Evolutionary conservation across 1,139 yeast species (phyloP), one percentile per base, ranked within the genome.

Genomic region (Yamadazyma trypodendri): DNA sequence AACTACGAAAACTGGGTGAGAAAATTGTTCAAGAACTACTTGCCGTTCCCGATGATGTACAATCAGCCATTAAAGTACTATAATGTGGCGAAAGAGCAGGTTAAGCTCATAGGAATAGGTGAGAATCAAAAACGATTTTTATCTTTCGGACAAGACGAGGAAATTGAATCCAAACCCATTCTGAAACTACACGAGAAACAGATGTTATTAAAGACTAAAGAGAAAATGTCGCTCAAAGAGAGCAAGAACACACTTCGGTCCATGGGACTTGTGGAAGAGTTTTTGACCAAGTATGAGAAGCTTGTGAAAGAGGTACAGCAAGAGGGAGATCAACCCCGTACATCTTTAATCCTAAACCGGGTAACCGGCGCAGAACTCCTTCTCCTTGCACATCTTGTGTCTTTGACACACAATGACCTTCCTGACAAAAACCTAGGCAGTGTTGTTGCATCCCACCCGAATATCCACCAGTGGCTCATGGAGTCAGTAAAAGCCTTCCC

Each of bases 31-130:
- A 66, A 76, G 25, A 50, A 63, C 3, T 69, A 79, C 44, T 63
- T 86, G 24, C 87, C 92, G 2, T 87, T 87, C 60, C 96, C 96
- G 5, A 79, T 86, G 82, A 90, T 87, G 76, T 87, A 86, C 58
- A 81, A 80, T 44, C 81, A 85, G 29, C 89, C 95, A 0, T 54
- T 83, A 40, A 66, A 68, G 33, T 72, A 76, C 43, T 68, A 76
- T 50, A 55, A 65, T 24, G 48, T 56, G 13, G 89, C 92, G 43
- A 56, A 63, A 52, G 53, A 63, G 50, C 52, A 78, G 74, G 65
- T 65, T 44, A 40, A 58, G 37, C 32, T 56, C 12, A 48, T 65
- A 11, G 81, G 81, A 1, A 55, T 76, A 25, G 57, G 63, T 5
- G 60, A 56, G 24, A 35, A 34, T 13, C 58, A 52, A 20, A 50